phyloP scores from a whole-genome alignment of 805 yeast species.

The Saccharomycopsis oosterbeekiorum region DNA sequence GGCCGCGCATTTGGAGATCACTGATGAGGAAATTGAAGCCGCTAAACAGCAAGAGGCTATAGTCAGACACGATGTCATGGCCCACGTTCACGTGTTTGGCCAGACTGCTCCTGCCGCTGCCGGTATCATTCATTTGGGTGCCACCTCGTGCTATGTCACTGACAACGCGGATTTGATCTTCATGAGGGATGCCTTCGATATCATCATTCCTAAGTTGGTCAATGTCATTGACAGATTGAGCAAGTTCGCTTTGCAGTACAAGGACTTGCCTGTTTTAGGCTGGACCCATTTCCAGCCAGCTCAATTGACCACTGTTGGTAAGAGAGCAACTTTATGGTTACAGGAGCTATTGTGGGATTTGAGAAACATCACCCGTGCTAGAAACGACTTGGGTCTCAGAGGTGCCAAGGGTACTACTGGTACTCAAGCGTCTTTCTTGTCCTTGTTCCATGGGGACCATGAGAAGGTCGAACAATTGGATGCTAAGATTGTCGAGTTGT shows the following conservation, averaged over 20 bases:
- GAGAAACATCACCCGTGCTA: slow-evolving; percentile 89
- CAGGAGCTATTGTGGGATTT: slow-evolving; percentile 98
- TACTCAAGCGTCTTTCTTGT: slow-evolving; percentile 93
- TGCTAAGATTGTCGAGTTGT: slow-evolving; percentile 80
- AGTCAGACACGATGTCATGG: slow-evolving; percentile 99
- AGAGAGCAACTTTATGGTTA: slow-evolving; percentile 95
- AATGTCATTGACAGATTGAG: slow-evolving; percentile 88
- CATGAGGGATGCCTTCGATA: slow-evolving; percentile 89
- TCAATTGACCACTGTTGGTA: slow-evolving; percentile 96
- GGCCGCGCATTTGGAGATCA: slow-evolving; percentile 64
- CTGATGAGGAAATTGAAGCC: slow-evolving; percentile 84
- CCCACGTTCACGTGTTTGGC: slow-evolving; percentile 95
- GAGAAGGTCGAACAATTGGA: slow-evolving; percentile 92
- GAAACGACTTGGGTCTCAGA: slow-evolving; percentile 91
- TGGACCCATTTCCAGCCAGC: slow-evolving; percentile 99
- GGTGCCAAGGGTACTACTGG: slow-evolving; percentile 99
- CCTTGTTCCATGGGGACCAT: slow-evolving; percentile 94
- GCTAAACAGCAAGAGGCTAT: slow-evolving; percentile 93
- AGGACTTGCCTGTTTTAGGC: slow-evolving; percentile 93
- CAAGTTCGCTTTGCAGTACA: slow-evolving; percentile 81
- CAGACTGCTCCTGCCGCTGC: slow-evolving; percentile 90
- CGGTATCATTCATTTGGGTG: slow-evolving; percentile 96
- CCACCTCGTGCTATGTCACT: slow-evolving; percentile 95
- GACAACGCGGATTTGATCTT: slow-evolving; percentile 97
- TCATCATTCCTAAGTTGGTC: slow-evolving; percentile 88